A percentile compares a stretch with the other conserved stretches of the same genome.
Evolutionary conservation across 202 grass and related monocot species (phyloP).

Genomic region (Panicum virgatum): DNA sequence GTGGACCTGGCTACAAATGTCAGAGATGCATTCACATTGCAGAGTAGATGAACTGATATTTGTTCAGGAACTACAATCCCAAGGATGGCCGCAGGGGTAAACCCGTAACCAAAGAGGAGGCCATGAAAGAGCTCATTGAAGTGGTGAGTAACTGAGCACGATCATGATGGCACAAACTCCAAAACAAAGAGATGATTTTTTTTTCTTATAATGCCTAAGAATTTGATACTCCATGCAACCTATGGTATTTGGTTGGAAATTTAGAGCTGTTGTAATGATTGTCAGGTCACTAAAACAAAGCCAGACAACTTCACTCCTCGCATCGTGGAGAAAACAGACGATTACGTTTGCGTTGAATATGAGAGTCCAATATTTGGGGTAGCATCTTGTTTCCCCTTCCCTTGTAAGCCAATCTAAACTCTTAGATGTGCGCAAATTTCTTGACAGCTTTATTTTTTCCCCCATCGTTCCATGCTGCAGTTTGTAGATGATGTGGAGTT

Average conservation of each 20-base stretch:
- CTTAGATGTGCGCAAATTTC: background rate
- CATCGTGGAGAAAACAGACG: constrained; percentile 48
- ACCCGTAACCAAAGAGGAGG: constrained; percentile 61
- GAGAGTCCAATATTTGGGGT: constrained; percentile 77
- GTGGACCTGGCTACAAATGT: background rate
- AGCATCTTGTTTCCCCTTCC: background rate
- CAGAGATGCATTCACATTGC: background rate
- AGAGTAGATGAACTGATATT: background rate
- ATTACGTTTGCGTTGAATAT: constrained; percentile 72
- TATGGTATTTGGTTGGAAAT: background rate
- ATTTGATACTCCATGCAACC: background rate
- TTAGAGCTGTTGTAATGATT: background rate
- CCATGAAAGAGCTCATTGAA: constrained; percentile 59
- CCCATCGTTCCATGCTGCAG: background rate
- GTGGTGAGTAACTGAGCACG: constrained; percentile 44
- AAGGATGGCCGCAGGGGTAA: constrained; percentile 49
- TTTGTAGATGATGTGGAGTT: constrained; percentile 80
- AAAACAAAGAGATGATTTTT: background rate
- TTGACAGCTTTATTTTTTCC: background rate
- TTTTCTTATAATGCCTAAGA: background rate
- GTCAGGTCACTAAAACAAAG: constrained; percentile 49
- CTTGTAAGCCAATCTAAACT: background rate
- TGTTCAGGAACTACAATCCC: constrained; percentile 66
- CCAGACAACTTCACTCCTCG: constrained; percentile 63
- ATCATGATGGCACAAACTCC: background rate